Conservation (phyloP, 768 basidiomycete genomes). For the Obba rivulosa region DNA sequence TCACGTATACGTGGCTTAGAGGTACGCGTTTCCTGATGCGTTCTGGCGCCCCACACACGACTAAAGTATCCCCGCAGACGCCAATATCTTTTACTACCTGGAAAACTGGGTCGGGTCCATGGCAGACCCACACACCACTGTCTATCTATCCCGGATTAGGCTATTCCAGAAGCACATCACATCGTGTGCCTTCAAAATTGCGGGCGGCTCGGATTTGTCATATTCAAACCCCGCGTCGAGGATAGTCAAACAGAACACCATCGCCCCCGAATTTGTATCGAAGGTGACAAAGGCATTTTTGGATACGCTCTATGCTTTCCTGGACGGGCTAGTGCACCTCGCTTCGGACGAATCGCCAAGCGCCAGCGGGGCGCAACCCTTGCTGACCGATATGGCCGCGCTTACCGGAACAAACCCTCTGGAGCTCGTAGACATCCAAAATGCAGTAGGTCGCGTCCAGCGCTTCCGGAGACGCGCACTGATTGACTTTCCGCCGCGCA, state of each 20-base stretch:
- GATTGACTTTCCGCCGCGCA: slow-evolving; percentile 27
- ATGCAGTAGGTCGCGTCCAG: slow-evolving; percentile 46
- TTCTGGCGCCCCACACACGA: slow-evolving; percentile 1
- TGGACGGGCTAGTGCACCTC: slow-evolving; percentile 81
- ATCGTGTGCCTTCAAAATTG: slow-evolving; percentile 72
- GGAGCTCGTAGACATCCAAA: slow-evolving; percentile 54
- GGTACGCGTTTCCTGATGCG: slow-evolving; percentile 44
- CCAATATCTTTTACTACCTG: slow-evolving; percentile 73
- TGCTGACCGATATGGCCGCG: slow-evolving; percentile 25
- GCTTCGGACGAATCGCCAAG: slow-evolving; percentile 66
- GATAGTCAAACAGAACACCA: slow-evolving; percentile 50
- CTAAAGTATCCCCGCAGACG: slow-evolving; percentile 46
- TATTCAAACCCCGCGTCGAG: slow-evolving; percentile 41
- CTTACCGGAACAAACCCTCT: slow-evolving; percentile 42
- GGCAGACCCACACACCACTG: slow-evolving; percentile 58
- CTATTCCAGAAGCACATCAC: slow-evolving; percentile 76
- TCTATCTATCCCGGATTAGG: slow-evolving; percentile 73
- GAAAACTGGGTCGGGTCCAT: slow-evolving; percentile 80
- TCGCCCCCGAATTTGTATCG: slow-evolving; percentile 57
- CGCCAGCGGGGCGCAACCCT: slow-evolving; percentile 31
- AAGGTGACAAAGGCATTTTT: slow-evolving; percentile 84
- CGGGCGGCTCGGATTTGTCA: slow-evolving; percentile 64
- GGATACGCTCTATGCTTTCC: slow-evolving; percentile 77
- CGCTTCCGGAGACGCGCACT: background rate
- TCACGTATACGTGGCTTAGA: slow-evolving; percentile 75